Evolutionary conservation across 176 grass and related monocot genomes (phyloP), one percentile per base, ranked within the genome.

Genomic region (Eleusine coracana): DNA sequence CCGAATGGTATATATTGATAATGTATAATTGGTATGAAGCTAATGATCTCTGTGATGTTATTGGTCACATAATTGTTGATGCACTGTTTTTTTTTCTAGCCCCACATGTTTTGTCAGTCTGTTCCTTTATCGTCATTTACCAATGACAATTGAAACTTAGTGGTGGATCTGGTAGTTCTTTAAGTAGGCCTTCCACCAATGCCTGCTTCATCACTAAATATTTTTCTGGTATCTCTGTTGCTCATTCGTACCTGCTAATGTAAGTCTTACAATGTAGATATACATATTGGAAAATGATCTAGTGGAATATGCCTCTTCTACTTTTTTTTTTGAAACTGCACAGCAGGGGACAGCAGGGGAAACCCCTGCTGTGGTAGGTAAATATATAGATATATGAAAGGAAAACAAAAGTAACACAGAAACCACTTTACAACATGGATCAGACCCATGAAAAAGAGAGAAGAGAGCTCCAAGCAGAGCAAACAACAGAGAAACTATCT

Each of bases 61-160:
- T 40, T 83, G 31, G 64, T 55, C n/a, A 41, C 45, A 80, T 10
- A 80, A 73, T 66, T 42, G 36, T 79, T 80, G 17, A 31, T 51
- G 39, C 55, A 58, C 38, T 81, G 17, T 23, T 59, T 1, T 58
- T 59, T 59, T 59, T 21, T 10, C 7, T 59, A 3, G 31, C 2
- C 56, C 0, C 20, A 10, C 56, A 23, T 59, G 21, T 59, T 23
- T 10, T 23, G 8, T 59, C 7, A 23, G 7, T 7, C 20, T n/a
- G 23, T 59, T 21, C 52, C 0, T 55, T 7, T 55, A 59, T 59
- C 2, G 18, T 59, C 54, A 21, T 21, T 56, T 21, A 56, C 25
- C 52, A 42, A 41, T 7, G 23, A 45, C 74, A 56, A 81, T 7
- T 34, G 41, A 60, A 68, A 28, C 60, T 1, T 83, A 87, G 66